These are phyloP conservation scores for Trichodelitschia bisporula DNA, from an alignment of 495 filamentous ascomycete species.

Conservation along the genomic window DNA sequence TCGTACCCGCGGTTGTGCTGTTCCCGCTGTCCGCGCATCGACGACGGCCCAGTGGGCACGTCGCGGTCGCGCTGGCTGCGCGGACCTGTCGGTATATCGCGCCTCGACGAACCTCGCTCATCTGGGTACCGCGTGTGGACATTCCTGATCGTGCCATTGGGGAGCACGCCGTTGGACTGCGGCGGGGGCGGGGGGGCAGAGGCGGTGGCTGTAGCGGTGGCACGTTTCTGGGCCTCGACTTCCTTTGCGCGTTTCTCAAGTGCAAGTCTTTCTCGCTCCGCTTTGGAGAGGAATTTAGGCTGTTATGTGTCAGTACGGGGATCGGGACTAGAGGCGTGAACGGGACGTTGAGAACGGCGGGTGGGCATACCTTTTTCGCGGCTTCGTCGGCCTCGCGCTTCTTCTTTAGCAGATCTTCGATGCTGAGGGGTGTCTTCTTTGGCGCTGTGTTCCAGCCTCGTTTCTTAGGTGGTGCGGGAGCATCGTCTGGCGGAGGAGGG, in stretches of 20 bases:
- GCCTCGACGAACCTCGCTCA: conserved; percentile 3
- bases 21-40: conserved; percentile 25
- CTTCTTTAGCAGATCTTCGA: conserved; percentile 53
- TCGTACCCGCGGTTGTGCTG: conserved; percentile 24
- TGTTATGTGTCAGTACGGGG: conserved; percentile 17
- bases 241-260: conserved; percentile 71
- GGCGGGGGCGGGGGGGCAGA: conserved; percentile 3
- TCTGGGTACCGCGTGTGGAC: conserved; percentile 1
- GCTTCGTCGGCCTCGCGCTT: conserved; percentile 60
- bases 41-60: conserved; percentile 25
- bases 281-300: conserved; percentile 84
- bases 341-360: conserved; percentile 1
- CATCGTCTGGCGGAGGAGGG: not conserved
- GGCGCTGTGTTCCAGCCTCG: conserved; percentile 23
- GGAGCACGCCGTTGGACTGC: conserved; percentile 12
- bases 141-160: conserved; percentile 8
- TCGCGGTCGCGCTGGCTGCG: conserved; percentile 42
- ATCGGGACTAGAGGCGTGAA: conserved; percentile 5
- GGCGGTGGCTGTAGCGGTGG: conserved; percentile 24
- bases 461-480: conserved; percentile 17
- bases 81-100: conserved; percentile 48
- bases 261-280: conserved; percentile 64
- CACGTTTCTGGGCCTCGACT: conserved; percentile 40
- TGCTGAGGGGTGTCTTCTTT: conserved; percentile 33
- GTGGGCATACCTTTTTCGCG: conserved; percentile 37